Conservation (phyloP, 306 rosid species). For the Lathyrus aphaca region DNA sequence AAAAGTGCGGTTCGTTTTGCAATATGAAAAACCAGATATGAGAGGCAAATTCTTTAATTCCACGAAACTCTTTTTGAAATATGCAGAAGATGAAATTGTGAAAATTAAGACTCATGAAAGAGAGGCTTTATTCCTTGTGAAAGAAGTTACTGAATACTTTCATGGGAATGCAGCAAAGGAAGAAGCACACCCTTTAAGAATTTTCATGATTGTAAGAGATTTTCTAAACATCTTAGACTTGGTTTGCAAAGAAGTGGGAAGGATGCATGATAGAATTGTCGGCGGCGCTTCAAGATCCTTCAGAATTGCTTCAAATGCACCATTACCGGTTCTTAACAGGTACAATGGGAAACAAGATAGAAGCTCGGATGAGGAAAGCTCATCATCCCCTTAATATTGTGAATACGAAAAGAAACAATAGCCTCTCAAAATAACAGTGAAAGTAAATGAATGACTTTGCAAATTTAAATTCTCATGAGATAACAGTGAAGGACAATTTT, state of each 20-base stretch:
- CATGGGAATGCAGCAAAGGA: constrained; percentile 89
- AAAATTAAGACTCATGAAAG: constrained; percentile 73
- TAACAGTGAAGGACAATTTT: constrained; percentile 18
- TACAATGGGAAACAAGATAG: constrained; percentile 65
- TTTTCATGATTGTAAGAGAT: constrained; percentile 94
- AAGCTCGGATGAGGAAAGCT: constrained; percentile 95
- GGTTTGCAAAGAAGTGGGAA: constrained; percentile 97
- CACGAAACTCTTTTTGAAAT: constrained; percentile 72
- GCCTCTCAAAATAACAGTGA: constrained; percentile 47
- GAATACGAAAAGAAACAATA: constrained; percentile 47
- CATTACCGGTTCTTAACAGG: constrained; percentile 87
- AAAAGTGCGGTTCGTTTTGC: constrained; percentile 75
- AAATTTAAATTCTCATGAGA: constrained; percentile 24
- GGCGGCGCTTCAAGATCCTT: constrained; percentile 90
- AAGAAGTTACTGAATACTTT: constrained; percentile 88
- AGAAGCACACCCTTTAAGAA: constrained; percentile 94
- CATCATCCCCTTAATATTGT: constrained; percentile 69
- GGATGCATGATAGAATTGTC: constrained; percentile 76
- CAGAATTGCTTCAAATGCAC: constrained; percentile 71
- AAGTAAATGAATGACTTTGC: constrained; percentile 43
- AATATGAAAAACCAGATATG: constrained; percentile 67
- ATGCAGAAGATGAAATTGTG: constrained; percentile 79
- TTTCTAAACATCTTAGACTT: constrained; percentile 76
- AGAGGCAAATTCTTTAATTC: constrained; percentile 74
- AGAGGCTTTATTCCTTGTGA: constrained; percentile 78